Evolutionary conservation across 805 yeast species (phyloP).

Genomic region (Blastobotrys chiropterorum): DNA sequence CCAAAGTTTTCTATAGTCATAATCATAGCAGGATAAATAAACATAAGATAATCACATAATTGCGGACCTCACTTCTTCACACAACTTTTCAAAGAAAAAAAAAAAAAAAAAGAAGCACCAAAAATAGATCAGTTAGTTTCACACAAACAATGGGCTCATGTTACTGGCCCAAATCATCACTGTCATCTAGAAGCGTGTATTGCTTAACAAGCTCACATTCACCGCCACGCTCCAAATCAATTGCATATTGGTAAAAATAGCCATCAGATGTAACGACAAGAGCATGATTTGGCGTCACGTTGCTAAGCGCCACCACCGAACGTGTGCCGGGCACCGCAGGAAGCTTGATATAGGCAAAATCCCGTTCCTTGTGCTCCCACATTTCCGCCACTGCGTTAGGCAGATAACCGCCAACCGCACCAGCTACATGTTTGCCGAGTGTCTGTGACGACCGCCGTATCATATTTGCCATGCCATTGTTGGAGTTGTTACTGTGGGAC

Average conservation of each 20-base stretch:
- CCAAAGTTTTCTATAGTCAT: too few relatives aligned
- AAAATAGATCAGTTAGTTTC: background rate
- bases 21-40: too few relatives aligned
- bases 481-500: background rate
- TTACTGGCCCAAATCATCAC: background rate
- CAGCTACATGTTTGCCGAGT: slow-evolving; percentile 47
- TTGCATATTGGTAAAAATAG: slow-evolving; percentile 66
- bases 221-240: slow-evolving; percentile 88
- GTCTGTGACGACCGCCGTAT: slow-evolving; percentile 32
- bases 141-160: background rate
- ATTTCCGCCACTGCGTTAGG: slow-evolving; percentile 78
- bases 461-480: slow-evolving; percentile 18
- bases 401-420: slow-evolving; percentile 78
- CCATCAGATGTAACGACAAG: slow-evolving; percentile 81
- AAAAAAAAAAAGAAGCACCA: background rate
- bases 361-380: slow-evolving; percentile 75
- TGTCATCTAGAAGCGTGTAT: slow-evolving; percentile 41
- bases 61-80: too few relatives aligned
- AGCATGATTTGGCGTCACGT: slow-evolving; percentile 34
- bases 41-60: too few relatives aligned
- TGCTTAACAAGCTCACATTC: slow-evolving; percentile 79
- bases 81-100: too few relatives aligned
- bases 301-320: slow-evolving; percentile 33
- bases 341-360: slow-evolving; percentile 82
- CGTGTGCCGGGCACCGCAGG: slow-evolving; percentile 34